These are phyloP conservation scores for Trametes sp. DNA, from an alignment of 1,284 basidiomycete genomes.

Conservation along the genomic window DNA sequence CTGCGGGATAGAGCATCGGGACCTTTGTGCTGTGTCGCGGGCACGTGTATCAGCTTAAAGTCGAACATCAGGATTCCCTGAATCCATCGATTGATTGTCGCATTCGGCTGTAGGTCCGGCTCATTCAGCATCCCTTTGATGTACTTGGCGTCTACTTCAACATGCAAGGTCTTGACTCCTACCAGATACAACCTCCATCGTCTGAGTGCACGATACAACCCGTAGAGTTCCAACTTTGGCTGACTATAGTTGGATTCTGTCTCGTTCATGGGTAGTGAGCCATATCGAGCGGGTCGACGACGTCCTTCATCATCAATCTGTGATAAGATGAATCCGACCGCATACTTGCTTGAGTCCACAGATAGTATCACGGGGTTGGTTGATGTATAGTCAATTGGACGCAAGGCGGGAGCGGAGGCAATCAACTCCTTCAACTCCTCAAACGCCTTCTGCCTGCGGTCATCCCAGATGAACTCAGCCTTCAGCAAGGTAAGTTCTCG, in stretches of 20 bases:
- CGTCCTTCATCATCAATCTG: constrained; percentile 37
- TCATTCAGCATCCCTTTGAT: constrained; percentile 49
- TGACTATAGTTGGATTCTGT: constrained; percentile 48
- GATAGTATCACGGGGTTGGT: constrained; percentile 39
- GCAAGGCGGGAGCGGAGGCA: constrained; percentile 30
- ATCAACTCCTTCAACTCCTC: constrained; percentile 34
- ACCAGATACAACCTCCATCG: constrained; percentile 40
- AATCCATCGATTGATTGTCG: constrained; percentile 51
- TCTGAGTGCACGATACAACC: constrained; percentile 44
- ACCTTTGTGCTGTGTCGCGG: constrained; percentile 35
- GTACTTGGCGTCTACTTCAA: constrained; percentile 48
- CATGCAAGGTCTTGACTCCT: constrained; percentile 30
- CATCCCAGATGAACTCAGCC: constrained; percentile 28
- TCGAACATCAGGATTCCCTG: constrained; percentile 45
- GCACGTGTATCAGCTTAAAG: constrained; percentile 47
- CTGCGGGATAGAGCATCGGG: constrained; percentile 44
- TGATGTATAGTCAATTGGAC: constrained; percentile 41
- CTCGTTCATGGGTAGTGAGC: constrained; percentile 47
- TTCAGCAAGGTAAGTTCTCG: constrained; percentile 37
- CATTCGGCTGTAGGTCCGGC: constrained; percentile 47
- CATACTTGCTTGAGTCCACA: constrained; percentile 44
- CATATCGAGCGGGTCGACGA: constrained; percentile 21
- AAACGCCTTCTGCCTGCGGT: not conserved
- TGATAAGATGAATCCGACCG: constrained; percentile 42
- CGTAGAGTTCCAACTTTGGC: constrained; percentile 50